Percentiles rank a stretch among this genome's conserved stretches.
These are phyloP conservation scores for Penicillium malachiteum DNA, from an alignment of 495 filamentous ascomycete species.

Conservation along the genomic window DNA sequence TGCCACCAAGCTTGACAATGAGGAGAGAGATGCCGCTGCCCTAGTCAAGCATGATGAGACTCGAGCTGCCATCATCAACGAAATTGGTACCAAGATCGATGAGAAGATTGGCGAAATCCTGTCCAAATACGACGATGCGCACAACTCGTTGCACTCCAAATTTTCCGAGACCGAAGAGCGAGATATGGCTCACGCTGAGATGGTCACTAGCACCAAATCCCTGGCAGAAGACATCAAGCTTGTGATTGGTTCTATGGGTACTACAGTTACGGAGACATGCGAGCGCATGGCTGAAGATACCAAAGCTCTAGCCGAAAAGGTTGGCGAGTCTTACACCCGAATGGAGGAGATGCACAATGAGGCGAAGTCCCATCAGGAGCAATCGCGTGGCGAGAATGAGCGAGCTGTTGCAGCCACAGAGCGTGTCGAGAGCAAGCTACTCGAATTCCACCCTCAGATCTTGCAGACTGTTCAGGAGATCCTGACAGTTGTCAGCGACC, in stretches of 20 bases:
- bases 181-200: conserved; percentile 63
- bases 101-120: conserved; percentile 75
- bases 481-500: conserved; percentile 73
- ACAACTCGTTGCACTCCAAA: conserved; percentile 65
- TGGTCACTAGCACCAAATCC: conserved; percentile 67
- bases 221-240: conserved; percentile 82
- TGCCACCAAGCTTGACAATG: conserved; percentile 67
- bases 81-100: conserved; percentile 67
- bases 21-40: conserved; percentile 70
- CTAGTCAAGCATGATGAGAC: conserved; percentile 68
- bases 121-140: conserved; percentile 79
- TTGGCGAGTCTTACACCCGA: conserved; percentile 74
- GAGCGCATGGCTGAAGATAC: conserved; percentile 83
- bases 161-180: conserved; percentile 65
- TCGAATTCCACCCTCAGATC: conserved; percentile 82
- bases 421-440: conserved; percentile 69
- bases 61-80: conserved; percentile 54
- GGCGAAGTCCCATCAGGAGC: conserved; percentile 70
- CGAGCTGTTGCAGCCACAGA: conserved; percentile 69
- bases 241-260: conserved; percentile 79
- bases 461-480: conserved; percentile 79
- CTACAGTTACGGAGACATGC: conserved; percentile 75
- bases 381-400: conserved; percentile 72
- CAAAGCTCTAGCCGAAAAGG: conserved; percentile 74
- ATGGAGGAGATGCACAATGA: conserved; percentile 74